These are phyloP conservation scores for Penicillium freii DNA, from an alignment of 2,329 filamentous ascomycete genomes.

Conservation along the genomic window DNA sequence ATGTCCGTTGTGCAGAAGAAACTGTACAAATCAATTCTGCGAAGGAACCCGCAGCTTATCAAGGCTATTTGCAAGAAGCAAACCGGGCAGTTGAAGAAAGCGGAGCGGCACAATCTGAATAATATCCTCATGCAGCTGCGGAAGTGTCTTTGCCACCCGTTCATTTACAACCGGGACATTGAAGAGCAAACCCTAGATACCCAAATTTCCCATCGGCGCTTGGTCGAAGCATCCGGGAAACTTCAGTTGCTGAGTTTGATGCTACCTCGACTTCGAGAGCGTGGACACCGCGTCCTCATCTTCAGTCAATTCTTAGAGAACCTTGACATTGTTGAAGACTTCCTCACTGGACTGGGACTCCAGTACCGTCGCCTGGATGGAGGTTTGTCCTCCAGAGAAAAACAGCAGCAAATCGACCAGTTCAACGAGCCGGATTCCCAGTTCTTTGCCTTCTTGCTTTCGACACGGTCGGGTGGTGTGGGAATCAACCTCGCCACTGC, in stretches of 20 bases:
- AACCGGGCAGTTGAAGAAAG: slow-evolving; percentile 59
- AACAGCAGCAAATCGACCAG: slow-evolving; percentile 89
- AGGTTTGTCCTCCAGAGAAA: slow-evolving; percentile 74
- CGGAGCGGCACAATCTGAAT: slow-evolving; percentile 77
- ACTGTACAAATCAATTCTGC: slow-evolving; percentile 87
- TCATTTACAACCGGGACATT: slow-evolving; percentile 85
- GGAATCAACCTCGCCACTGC: slow-evolving; percentile 97
- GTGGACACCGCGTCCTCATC: slow-evolving; percentile 85
- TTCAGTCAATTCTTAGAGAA: slow-evolving; percentile 93
- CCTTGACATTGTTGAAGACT: slow-evolving; percentile 88
- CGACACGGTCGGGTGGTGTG: slow-evolving; percentile 90
- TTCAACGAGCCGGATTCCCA: slow-evolving; percentile 83
- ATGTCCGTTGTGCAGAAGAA: slow-evolving; percentile 94
- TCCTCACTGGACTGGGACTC: slow-evolving; percentile 72
- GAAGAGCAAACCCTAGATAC: slow-evolving; percentile 72
- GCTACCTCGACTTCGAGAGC: slow-evolving; percentile 79
- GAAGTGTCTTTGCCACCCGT: slow-evolving; percentile 93
- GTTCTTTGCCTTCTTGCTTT: slow-evolving; percentile 87
- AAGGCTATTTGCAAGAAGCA: slow-evolving; percentile 74
- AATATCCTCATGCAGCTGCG: slow-evolving; percentile 95
- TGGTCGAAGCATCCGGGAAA: slow-evolving; percentile 90
- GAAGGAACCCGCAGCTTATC: slow-evolving; percentile 86
- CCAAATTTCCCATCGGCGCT: slow-evolving; percentile 67
- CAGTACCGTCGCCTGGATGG: slow-evolving; percentile 81
- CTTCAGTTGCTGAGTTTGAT: slow-evolving; percentile 79